These are phyloP conservation scores for Eucalyptus decipiens DNA, from an alignment of 345 rosid species.

Conservation along the genomic window DNA sequence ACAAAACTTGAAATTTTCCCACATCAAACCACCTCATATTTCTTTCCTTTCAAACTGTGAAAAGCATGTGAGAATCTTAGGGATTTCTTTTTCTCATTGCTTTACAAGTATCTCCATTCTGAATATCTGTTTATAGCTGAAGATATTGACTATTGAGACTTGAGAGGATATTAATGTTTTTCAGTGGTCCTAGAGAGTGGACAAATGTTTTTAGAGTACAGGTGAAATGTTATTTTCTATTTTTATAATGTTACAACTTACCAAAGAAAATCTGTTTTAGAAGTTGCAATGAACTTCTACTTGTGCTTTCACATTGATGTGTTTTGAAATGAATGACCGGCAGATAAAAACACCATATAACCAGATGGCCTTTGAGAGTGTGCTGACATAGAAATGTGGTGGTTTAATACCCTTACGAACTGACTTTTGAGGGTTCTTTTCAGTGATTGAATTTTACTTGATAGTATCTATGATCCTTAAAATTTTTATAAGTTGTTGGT, in stretches of 20 bases:
- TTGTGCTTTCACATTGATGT: background rate
- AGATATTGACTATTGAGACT: background rate
- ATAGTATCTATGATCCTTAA: background rate
- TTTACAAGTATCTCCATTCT: background rate
- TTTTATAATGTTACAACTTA: background rate
- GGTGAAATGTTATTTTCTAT: background rate
- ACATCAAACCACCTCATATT: background rate
- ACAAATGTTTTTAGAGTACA: background rate
- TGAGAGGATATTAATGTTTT: background rate
- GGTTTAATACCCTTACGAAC: background rate
- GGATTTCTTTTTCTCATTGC: background rate
- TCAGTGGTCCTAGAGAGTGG: background rate
- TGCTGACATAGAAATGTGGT: background rate
- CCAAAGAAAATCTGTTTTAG: background rate
- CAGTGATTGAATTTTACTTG: background rate
- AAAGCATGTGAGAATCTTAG: background rate
- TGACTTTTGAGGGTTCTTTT: background rate
- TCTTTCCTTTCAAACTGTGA: background rate
- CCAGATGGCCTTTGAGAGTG: background rate
- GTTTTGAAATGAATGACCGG: background rate
- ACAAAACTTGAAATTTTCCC: background rate
- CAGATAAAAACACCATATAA: background rate
- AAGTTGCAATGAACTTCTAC: background rate
- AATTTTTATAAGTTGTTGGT: background rate
- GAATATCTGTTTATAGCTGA: background rate